phyloP scores from a whole-genome alignment of 139 green algal species.

The Limnomonas spitsbergensis region DNA sequence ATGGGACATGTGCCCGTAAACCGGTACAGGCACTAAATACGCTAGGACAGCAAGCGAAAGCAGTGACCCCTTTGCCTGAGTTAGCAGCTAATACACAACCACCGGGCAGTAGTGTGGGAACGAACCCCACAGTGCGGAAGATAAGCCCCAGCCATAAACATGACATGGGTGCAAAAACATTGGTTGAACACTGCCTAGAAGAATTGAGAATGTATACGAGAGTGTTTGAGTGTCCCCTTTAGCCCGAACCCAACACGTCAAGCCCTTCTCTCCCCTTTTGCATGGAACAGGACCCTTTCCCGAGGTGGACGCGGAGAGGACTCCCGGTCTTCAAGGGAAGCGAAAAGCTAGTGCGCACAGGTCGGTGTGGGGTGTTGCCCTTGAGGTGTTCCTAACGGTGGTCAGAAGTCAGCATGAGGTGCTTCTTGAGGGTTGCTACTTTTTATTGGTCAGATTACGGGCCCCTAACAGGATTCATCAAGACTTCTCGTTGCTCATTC shows the following conservation, averaged over 20 bases:
- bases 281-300: constrained; percentile 34
- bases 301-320: constrained; percentile 69
- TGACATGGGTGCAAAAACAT: background rate
- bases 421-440: background rate
- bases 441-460: background rate
- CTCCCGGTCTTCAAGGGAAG: constrained; percentile 43
- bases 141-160: too few relatives aligned
- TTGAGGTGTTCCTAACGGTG: too few relatives aligned
- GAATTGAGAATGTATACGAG: background rate
- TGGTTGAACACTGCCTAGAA: background rate
- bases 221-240: background rate
- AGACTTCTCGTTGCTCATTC: background rate
- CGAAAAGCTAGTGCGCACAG: constrained; percentile 61
- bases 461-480: background rate
- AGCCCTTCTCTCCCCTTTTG: background rate
- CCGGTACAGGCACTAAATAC: too few relatives aligned
- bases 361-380: constrained; percentile 27
- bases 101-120: too few relatives aligned
- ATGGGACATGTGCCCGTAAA: too few relatives aligned
- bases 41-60: too few relatives aligned
- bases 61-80: too few relatives aligned
- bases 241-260: background rate
- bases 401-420: too few relatives aligned
- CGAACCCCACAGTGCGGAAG: too few relatives aligned
- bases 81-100: too few relatives aligned